Evolutionary conservation across 768 basidiomycete species (phyloP).

Genomic region (Fomitopsis pulvina): DNA sequence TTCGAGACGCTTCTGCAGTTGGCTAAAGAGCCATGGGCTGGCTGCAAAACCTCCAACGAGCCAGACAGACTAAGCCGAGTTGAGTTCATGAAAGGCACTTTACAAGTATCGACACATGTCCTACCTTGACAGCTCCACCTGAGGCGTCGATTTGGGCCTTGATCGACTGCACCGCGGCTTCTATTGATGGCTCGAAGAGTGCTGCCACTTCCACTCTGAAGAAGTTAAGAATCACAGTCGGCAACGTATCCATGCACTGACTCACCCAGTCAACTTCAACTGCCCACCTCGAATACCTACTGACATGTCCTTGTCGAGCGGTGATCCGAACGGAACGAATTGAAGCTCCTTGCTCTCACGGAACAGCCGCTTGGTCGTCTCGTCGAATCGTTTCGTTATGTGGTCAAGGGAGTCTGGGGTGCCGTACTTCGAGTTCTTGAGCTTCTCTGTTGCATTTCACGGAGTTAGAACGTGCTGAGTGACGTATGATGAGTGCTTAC

Average conservation of each 20-base stretch:
- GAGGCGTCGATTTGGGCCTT: constrained; percentile 66
- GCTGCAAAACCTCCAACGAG: constrained; percentile 81
- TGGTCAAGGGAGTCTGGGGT: constrained; percentile 67
- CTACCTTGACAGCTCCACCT: constrained; percentile 57
- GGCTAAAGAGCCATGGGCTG: constrained; percentile 72
- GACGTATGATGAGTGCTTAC: no score
- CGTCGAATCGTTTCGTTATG: constrained; percentile 74
- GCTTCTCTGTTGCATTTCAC: constrained; percentile 59
- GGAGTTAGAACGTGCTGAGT: no score
- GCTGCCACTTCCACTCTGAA: constrained; percentile 49
- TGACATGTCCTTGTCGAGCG: constrained; percentile 64
- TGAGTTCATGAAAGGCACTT: not conserved
- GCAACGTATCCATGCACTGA: not conserved
- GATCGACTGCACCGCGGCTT: constrained; percentile 66
- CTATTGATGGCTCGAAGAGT: constrained; percentile 73
- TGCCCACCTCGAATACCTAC: constrained; percentile 70
- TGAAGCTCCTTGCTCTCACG: constrained; percentile 61
- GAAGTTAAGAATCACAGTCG: constrained; percentile 2
- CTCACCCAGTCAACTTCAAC: constrained; percentile 64
- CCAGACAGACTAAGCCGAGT: constrained; percentile 56
- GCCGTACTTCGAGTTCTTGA: constrained; percentile 68
- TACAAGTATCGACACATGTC: not conserved
- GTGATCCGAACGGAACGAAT: constrained; percentile 72
- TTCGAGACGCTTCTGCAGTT: constrained; percentile 63
- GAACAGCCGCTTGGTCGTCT: constrained; percentile 77